These are phyloP conservation scores for Chaetomium olivaceum DNA, from an alignment of 2,329 filamentous ascomycete species.

Conservation along the genomic window DNA sequence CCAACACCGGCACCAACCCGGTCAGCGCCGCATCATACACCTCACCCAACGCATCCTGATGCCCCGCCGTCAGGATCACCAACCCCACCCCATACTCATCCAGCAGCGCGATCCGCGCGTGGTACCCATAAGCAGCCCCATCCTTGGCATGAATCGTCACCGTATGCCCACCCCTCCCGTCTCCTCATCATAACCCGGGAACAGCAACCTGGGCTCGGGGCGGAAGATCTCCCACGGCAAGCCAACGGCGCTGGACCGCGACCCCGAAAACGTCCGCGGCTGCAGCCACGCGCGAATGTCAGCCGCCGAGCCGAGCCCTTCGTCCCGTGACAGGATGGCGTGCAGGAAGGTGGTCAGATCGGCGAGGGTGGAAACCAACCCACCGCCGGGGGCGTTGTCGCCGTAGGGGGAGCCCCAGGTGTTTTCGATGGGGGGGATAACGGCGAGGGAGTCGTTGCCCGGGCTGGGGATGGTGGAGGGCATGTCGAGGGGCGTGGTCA, in stretches of 20 bases:
- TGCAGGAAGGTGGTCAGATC: conserved; percentile 29
- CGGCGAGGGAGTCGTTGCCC: conserved; percentile 25
- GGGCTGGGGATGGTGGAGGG: conserved; percentile 23
- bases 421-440: conserved; percentile 30
- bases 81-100: conserved; percentile 32
- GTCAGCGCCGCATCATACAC: conserved; percentile 25
- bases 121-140: conserved; percentile 31
- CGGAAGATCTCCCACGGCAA: conserved; percentile 33
- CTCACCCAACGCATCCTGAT: conserved; percentile 19
- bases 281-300: conserved; percentile 28
- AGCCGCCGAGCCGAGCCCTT: conserved; percentile 13
- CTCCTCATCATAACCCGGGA: conserved; percentile 16
- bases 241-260: conserved; percentile 25
- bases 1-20: conserved; percentile 26
- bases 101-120: conserved; percentile 24
- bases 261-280: conserved; percentile 28
- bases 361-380: conserved; percentile 30
- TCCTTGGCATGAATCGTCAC: conserved; percentile 29
- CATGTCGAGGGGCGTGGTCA: conserved; percentile 28
- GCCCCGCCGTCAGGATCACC: conserved; percentile 30
- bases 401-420: conserved; percentile 31
- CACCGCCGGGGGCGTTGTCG: conserved; percentile 29
- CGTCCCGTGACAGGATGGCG: conserved; percentile 22
- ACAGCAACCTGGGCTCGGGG: conserved; percentile 26
- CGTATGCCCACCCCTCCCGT: conserved; percentile 22